Conservation (phyloP, 495 filamentous ascomycete genomes). For the Peziza echinospora region DNA sequence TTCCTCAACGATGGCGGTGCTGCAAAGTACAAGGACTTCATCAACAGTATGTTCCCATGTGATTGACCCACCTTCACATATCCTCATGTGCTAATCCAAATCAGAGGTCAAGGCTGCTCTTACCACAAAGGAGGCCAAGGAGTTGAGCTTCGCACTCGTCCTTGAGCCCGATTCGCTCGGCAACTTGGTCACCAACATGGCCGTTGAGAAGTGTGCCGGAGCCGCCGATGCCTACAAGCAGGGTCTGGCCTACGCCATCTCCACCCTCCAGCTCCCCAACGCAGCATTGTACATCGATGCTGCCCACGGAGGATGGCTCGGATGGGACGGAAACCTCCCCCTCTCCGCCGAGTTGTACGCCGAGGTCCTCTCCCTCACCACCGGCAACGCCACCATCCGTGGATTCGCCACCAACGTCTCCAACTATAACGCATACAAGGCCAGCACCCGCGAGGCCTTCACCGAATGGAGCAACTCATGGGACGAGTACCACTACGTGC, state of each 20-base stretch:
- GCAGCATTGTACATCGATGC: constrained; percentile 45
- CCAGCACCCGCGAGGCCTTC: constrained; percentile 7
- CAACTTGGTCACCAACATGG: constrained; percentile 38
- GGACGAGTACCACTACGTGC: constrained; percentile 32
- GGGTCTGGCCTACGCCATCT: constrained; percentile 36
- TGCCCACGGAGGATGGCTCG: constrained; percentile 21
- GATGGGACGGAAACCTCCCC: constrained; percentile 10
- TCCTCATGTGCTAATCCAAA: constrained; percentile 13
- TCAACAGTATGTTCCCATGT: constrained; percentile 23
- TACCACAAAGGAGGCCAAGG: constrained; percentile 18
- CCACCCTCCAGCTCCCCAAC: constrained; percentile 32
- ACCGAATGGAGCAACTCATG: constrained; percentile 20
- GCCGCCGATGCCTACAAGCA: constrained; percentile 34
- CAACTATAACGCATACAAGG: constrained; percentile 13
- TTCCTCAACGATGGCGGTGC: constrained; percentile 27
- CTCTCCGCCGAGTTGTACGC: constrained; percentile 14
- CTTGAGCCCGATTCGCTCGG: constrained; percentile 41
- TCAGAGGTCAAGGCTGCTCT: constrained; percentile 17
- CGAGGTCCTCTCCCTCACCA: constrained; percentile 5
- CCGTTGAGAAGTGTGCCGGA: constrained; percentile 30
- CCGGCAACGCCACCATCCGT: constrained; percentile 7
- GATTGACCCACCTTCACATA: constrained; percentile 12
- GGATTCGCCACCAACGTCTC: constrained; percentile 17
- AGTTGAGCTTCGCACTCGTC: constrained; percentile 23
- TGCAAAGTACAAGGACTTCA: constrained; percentile 38